Evolutionary conservation across 148 eudicot genomes (phyloP).

Genomic region (Beta vulgaris): DNA sequence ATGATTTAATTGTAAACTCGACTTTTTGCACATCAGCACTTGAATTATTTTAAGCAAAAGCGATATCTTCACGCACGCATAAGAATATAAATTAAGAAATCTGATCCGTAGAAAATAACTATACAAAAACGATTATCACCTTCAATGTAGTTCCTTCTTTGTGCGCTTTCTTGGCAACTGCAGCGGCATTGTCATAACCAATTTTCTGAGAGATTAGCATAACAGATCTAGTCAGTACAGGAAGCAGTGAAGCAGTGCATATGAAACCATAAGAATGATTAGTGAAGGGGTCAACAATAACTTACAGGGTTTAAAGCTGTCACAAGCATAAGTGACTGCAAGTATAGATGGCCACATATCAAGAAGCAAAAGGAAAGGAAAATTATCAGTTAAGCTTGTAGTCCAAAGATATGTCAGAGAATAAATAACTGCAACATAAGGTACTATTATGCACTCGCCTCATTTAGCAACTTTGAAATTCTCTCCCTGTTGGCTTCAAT

Average conservation of each 20-base stretch:
- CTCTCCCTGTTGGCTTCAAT: conserved; percentile 90
- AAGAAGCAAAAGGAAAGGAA: background rate
- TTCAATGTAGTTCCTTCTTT: conserved; percentile 84
- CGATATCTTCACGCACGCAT: background rate
- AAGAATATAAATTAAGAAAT: background rate
- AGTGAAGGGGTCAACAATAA: conserved; percentile 16
- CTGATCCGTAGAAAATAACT: background rate
- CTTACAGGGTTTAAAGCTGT: conserved; percentile 96
- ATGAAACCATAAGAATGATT: background rate
- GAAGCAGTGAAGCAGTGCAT: background rate
- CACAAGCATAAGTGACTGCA: conserved; percentile 98
- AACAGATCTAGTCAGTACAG: conserved; percentile 14
- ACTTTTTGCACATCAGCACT: background rate
- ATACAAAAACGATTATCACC: conserved; percentile 37
- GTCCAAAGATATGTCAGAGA: background rate
- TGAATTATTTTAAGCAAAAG: background rate
- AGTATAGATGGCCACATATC: conserved; percentile 7
- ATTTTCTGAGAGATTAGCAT: conserved; percentile 57
- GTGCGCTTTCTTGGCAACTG: conserved; percentile 94
- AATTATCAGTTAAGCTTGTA: conserved; percentile 24
- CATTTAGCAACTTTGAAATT: conserved; percentile 73
- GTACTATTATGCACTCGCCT: conserved; percentile 42
- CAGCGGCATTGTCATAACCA: conserved; percentile 97
- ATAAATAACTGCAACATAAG: background rate
- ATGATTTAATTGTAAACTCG: background rate